A percentile compares a stretch with the other conserved stretches of the same genome.
phyloP scores from a whole-genome alignment of 371 early-diverging fungal genomes.

The Phascolomyces articulosus region DNA sequence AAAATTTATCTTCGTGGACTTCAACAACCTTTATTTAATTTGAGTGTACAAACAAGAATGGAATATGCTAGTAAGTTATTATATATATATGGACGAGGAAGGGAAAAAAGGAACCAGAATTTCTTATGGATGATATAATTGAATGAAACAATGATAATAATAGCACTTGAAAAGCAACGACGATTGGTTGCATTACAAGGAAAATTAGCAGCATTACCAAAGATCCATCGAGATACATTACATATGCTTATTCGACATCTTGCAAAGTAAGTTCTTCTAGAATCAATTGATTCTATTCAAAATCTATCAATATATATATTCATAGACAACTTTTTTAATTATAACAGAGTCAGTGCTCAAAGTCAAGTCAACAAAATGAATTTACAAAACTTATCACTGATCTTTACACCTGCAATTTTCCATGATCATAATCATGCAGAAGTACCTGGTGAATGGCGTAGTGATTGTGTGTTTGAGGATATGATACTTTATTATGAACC shows the following conservation, averaged over 20 bases:
- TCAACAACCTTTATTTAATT: conserved; percentile 62
- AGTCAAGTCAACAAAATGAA: conserved; percentile 63
- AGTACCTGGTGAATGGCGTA: conserved; percentile 46
- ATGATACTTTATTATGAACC: conserved; percentile 31
- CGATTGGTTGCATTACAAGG: conserved; percentile 24
- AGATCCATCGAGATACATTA: conserved; percentile 54
- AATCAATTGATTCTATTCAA: no score
- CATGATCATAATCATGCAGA: conserved; percentile 62
- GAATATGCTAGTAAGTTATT: conserved; percentile 58
- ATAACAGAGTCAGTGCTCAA: conserved; percentile 39
- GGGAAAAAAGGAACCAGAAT: no score
- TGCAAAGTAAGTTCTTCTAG: conserved; percentile 46
- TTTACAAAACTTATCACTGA: conserved; percentile 56
- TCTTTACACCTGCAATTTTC: conserved; percentile 66
- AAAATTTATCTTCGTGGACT: conserved; percentile 69
- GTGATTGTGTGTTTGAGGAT: conserved; percentile 47
- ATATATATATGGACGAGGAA: no score
- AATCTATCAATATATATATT: no score
- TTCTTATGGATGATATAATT: no score
- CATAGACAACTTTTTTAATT: no score
- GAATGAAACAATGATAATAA: conserved; percentile 10
- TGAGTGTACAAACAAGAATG: conserved; percentile 52
- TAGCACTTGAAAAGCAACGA: conserved; percentile 34
- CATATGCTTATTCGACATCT: conserved; percentile 53
- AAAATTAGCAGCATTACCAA: conserved; percentile 39